These are phyloP conservation scores for Petunia secreta DNA, from an alignment of 257 asterid genomes.

Conservation along the genomic window DNA sequence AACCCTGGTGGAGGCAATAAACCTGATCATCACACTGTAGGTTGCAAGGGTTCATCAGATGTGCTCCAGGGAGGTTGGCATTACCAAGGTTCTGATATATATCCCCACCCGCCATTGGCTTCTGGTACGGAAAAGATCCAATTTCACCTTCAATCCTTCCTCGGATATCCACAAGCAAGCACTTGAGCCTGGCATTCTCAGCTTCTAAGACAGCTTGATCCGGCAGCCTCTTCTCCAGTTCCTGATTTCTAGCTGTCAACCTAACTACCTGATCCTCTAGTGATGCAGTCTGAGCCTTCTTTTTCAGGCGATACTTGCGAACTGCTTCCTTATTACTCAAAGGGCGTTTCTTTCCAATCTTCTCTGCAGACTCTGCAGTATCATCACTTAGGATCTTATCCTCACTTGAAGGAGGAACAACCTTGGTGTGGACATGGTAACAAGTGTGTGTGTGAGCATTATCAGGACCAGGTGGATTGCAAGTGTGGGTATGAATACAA, in stretches of 20 bases:
- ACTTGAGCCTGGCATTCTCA: constrained; percentile 56
- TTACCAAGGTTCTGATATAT: constrained; percentile 2
- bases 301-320: constrained; percentile 70
- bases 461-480: constrained; percentile 68
- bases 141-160: constrained; percentile 58
- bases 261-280: constrained; percentile 67
- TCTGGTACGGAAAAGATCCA: constrained; percentile 44
- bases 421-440: constrained; percentile 62
- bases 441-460: constrained; percentile 71
- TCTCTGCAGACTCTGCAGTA: constrained; percentile 3
- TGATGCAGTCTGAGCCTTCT: constrained; percentile 58
- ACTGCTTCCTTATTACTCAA: constrained; percentile 70
- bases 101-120: neutral
- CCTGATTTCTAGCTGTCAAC: constrained; percentile 52
- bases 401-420: constrained; percentile 34
- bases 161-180: constrained; percentile 47
- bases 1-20: constrained; percentile 14
- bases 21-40: constrained; percentile 26
- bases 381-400: constrained; percentile 15
- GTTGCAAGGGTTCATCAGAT: constrained; percentile 23
- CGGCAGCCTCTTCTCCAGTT: constrained; percentile 50
- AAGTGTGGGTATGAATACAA: constrained; percentile 73
- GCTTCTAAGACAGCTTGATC: constrained; percentile 52
- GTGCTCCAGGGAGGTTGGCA: neutral
- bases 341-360: constrained; percentile 32